Evolutionary conservation across 805 yeast genomes (phyloP).

Genomic region (Kuraishia molischiana): DNA sequence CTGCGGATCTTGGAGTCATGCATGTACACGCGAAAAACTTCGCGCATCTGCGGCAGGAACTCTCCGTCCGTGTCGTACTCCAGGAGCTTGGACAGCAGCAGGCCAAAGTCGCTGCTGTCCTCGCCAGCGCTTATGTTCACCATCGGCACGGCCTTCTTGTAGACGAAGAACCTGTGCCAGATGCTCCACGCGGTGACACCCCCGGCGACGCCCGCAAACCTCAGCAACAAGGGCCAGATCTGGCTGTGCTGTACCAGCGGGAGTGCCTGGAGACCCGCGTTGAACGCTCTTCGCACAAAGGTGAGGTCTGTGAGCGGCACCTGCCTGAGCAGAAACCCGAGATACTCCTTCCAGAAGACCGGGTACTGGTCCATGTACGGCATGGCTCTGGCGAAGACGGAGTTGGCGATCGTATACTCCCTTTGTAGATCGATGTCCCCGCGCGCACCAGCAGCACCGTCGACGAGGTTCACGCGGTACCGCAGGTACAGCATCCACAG

Average conservation of each 20-base stretch:
- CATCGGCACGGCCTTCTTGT: slow-evolving; percentile 5
- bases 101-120: not conserved
- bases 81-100: slow-evolving; percentile 1
- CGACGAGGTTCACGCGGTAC: slow-evolving; percentile 20
- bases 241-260: slow-evolving; percentile 43
- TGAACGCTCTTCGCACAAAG: slow-evolving; percentile 32
- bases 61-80: not conserved
- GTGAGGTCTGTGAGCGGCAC: slow-evolving; percentile 20
- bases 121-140: slow-evolving; percentile 4
- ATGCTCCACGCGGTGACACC: slow-evolving; percentile 27
- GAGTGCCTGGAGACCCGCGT: slow-evolving; percentile 36
- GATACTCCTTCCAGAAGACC: slow-evolving; percentile 40
- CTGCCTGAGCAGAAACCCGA: slow-evolving; percentile 28
- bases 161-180: slow-evolving; percentile 22
- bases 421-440: slow-evolving; percentile 4
- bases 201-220: slow-evolving; percentile 32
- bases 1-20: slow-evolving; percentile 24
- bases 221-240: slow-evolving; percentile 46
- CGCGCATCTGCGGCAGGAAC: slow-evolving; percentile 1
- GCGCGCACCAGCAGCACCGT: not conserved
- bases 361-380: slow-evolving; percentile 33
- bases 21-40: slow-evolving; percentile 22
- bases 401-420: slow-evolving; percentile 3
- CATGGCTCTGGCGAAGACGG: slow-evolving; percentile 38
- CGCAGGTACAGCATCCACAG: slow-evolving; percentile 46